Evolutionary conservation across 1,139 yeast genomes (phyloP).

Genomic region (Hanseniaspora uvarum): DNA sequence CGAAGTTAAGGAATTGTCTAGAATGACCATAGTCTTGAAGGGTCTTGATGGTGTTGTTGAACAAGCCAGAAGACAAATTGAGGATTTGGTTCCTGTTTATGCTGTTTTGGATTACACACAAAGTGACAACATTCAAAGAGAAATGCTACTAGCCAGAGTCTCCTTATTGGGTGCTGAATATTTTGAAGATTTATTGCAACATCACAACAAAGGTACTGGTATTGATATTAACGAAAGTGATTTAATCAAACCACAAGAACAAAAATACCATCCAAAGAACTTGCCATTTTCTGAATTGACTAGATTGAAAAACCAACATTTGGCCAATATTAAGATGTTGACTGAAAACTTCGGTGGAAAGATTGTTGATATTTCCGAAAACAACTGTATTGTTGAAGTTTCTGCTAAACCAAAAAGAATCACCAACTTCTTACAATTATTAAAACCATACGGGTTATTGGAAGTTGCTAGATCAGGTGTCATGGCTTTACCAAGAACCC

Average conservation of each 20-base stretch:
- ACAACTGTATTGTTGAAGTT: constrained; percentile 88
- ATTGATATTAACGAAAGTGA: constrained; percentile 23
- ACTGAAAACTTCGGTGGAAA: constrained; percentile 86
- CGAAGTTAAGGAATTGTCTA: constrained; percentile 84
- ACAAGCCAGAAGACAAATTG: constrained; percentile 97
- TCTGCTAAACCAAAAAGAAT: constrained; percentile 89
- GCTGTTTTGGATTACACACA: constrained; percentile 92
- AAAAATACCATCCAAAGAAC: constrained; percentile 69
- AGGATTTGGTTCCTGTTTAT: constrained; percentile 94
- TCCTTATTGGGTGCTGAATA: constrained; percentile 93
- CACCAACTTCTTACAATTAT: constrained; percentile 68
- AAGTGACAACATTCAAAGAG: constrained; percentile 83
- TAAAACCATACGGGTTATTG: constrained; percentile 90
- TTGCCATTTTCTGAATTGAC: constrained; percentile 84
- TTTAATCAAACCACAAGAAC: constrained; percentile 35
- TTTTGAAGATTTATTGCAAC: constrained; percentile 86
- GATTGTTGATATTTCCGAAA: constrained; percentile 81
- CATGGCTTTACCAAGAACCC: constrained; percentile 98
- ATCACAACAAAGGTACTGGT: constrained; percentile 47
- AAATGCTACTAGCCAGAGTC: constrained; percentile 79
- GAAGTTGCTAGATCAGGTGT: constrained; percentile 96
- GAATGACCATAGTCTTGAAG: constrained; percentile 90
- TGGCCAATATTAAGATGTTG: constrained; percentile 70
- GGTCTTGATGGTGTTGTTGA: constrained; percentile 96
- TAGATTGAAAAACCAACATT: constrained; percentile 84